Base-by-base conservation (phyloP, 2,329 filamentous ascomycete species). In the Fusarium illudens region DNA sequence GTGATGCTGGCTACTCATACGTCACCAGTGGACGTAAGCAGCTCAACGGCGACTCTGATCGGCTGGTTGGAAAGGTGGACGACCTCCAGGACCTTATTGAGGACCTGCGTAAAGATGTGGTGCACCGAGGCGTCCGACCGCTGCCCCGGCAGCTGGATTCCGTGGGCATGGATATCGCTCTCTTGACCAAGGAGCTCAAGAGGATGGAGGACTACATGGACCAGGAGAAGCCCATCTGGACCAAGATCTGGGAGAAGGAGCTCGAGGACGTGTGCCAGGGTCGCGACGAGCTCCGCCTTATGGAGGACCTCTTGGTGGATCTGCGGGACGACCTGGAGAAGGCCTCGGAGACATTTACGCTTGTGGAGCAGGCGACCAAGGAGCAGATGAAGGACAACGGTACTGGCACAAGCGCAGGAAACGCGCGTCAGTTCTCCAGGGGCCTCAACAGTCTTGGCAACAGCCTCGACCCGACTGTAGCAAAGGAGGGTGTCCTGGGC, bases 171-270 rank as follows among this genome's bases (percentile, higher is more conserved):
- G 95, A 98, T 73, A 94, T 99, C 66, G 89, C 90, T 50, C 81
- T 85, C 58, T 89, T 96, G 30, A 92, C 90, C 50, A 90, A 93
- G 75, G 94, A 97, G 75, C 88, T 99, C 66, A 96, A 93, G 86
- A 94, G 92, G 81, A 91, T 99, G 86, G 92, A 97, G 76, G 94
- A 97, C 15, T 97, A 92, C 82, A 87, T 99, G 81, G 90, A 90
- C 73, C 88, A 89, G 48, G 96, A 99, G 85, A 97, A 97, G 79
- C 96, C 96, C 0, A 85, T 97, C 60, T 99, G 96, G 95, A 97
- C 94, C 57, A 97, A 97, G 87, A 97, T 98, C 68, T 99, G 96
- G 96, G 95, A 98, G 86, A 94, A 96, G 80, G 94, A 98, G 79
- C 84, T 99, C 46, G 93, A 98, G 79, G 90, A 95, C 54, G 95